Evolutionary conservation across 2,329 filamentous ascomycete species (phyloP).

Genomic region (Penicillium rolfsii): DNA sequence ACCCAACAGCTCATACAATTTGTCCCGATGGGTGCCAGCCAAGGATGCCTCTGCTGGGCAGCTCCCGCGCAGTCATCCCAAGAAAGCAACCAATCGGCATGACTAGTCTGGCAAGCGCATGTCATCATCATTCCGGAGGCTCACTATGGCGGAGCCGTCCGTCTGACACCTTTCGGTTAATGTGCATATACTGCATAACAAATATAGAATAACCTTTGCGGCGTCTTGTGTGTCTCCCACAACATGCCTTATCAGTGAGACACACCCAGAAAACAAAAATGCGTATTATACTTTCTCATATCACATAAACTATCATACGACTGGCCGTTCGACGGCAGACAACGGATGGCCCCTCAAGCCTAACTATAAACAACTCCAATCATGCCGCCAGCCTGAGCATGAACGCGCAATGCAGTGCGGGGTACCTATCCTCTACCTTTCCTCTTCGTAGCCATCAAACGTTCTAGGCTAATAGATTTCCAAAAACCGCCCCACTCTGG

Average conservation of each 20-base stretch:
- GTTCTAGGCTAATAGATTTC: conserved; percentile 15
- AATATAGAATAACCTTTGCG: conserved; percentile 3
- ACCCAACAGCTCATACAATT: background rate
- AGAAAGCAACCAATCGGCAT: conserved; percentile 10
- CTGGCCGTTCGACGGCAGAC: background rate
- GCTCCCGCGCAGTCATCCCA: background rate
- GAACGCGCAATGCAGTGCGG: conserved; percentile 1
- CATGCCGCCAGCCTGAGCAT: background rate
- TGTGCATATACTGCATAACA: background rate
- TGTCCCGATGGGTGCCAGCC: conserved; percentile 6
- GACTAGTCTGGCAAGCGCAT: conserved; percentile 11
- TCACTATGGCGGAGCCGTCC: conserved; percentile 2
- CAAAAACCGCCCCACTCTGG: conserved; percentile 14
- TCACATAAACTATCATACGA: background rate
- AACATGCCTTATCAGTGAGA: background rate
- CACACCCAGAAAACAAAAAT: background rate
- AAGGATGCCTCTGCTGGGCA: conserved; percentile 9
- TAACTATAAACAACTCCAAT: background rate
- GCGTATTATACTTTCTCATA: background rate
- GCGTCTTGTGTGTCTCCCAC: background rate
- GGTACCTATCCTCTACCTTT: background rate
- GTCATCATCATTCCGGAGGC: background rate
- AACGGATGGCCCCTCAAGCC: background rate
- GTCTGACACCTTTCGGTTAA: background rate
- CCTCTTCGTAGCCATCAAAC: background rate